Conservation (phyloP, 2,329 filamentous ascomycete genomes). For the Ascochyta viciae-villosae region DNA sequence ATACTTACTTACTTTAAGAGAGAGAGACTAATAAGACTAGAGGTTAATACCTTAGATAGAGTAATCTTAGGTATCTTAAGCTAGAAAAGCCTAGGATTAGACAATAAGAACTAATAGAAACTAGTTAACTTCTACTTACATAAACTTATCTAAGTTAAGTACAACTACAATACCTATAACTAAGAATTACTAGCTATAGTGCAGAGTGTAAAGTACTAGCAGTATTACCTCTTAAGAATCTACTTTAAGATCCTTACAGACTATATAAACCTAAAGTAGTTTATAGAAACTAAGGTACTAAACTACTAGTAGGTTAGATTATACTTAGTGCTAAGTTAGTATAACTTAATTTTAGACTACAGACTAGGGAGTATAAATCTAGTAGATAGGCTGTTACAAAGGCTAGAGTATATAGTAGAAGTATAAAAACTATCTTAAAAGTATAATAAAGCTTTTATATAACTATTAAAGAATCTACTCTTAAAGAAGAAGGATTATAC, state of each 20-base stretch:
- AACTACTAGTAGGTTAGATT: neutral
- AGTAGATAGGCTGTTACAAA: neutral
- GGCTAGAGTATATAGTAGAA: neutral
- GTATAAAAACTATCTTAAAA: neutral
- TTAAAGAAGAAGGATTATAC: neutral
- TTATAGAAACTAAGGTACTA: slow-evolving; percentile 12
- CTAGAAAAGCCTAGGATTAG: neutral
- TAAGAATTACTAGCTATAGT: slow-evolving; percentile 7
- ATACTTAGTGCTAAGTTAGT: neutral
- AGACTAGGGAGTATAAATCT: neutral
- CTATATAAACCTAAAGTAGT: slow-evolving; percentile 14
- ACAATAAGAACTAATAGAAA: neutral
- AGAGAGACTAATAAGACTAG: no score
- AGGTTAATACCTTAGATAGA: neutral
- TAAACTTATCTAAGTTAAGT: slow-evolving; percentile 9
- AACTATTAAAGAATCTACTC: neutral
- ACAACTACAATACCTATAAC: slow-evolving; percentile 14
- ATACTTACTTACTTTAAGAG: no score
- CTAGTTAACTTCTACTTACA: slow-evolving; percentile 1
- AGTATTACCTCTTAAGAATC: slow-evolving; percentile 1
- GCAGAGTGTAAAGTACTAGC: slow-evolving; percentile 9
- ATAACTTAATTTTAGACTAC: neutral
- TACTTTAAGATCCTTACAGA: slow-evolving; percentile 10
- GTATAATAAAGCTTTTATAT: neutral
- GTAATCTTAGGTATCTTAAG: neutral